Evolutionary conservation across 2,329 filamentous ascomycete species (phyloP), one percentile per base, ranked within the genome.

Genomic region (Exophiala alcalophila): DNA sequence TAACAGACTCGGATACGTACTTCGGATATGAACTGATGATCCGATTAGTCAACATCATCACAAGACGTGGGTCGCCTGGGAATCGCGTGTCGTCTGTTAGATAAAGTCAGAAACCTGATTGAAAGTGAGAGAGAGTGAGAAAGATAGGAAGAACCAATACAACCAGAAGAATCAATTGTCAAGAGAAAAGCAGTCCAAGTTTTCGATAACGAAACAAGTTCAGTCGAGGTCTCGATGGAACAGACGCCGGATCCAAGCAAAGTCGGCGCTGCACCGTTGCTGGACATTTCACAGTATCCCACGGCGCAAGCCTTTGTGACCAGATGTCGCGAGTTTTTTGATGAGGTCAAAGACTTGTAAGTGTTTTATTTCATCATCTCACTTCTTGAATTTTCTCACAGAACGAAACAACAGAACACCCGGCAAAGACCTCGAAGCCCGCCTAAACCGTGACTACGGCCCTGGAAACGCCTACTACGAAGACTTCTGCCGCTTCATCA

Each of bases 401-500:
- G 18, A 47, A 18, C 27, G n/a, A 8, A 27, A 15, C 8, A n/a
- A n/a, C 40, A 71, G 69, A 25, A 74, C 69, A 0, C 71, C 70
- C 0, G 70, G 70, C 8, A 66, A 67, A 50, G 65, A 64, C 6
- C 65, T 74, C 29, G 70, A 73, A 54, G 57, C 55, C 2, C 56
- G 57, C 10, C 63, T 73, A 2, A 74, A 74, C 56, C 46, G 47
- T 15, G 52, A 67, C 7, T 71, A 72, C 49, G 69, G 69, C 3
- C 68, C 66, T 0, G 68, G 67, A 2, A 71, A 59, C 38, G 43
- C 57, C 1, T 67, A 61, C 49, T 72, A 72, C 54, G 66, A 71
- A 2, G 63, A 67, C 37, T 61, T 74, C 24, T 65, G 66, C 49
- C 23, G 33, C 6, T 61, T 63, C 25, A 63, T 71, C 37, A 61